Percentiles rank a stretch among this genome's conserved stretches.
phyloP scores from a whole-genome alignment of 495 filamentous ascomycete genomes.

The Penicillium waksmanii region DNA sequence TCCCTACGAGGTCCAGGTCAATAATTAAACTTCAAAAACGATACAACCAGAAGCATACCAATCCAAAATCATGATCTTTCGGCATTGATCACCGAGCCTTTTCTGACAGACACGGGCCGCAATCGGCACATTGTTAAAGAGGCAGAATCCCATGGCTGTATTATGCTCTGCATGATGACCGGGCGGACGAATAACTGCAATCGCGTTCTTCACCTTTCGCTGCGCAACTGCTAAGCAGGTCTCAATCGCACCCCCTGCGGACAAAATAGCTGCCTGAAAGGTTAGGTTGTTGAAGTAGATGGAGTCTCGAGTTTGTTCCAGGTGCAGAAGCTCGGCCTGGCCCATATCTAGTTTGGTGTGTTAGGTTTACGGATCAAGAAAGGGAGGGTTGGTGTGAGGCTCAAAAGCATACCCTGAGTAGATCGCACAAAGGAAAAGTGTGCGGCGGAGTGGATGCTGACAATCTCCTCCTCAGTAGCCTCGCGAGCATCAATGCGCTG shows the following conservation, averaged over 20 bases:
- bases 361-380: slow-evolving; percentile 11
- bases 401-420: slow-evolving; percentile 49
- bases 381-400: slow-evolving; percentile 7
- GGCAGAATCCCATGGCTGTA: slow-evolving; percentile 87
- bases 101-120: slow-evolving; percentile 81
- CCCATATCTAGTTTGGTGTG: slow-evolving; percentile 42
- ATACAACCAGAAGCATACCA: slow-evolving; percentile 68
- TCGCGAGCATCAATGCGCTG: slow-evolving; percentile 74
- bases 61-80: slow-evolving; percentile 90
- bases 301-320: slow-evolving; percentile 74
- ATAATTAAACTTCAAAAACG: background rate
- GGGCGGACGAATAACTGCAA: slow-evolving; percentile 91
- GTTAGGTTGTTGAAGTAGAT: slow-evolving; percentile 87
- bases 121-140: slow-evolving; percentile 96
- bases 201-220: slow-evolving; percentile 85
- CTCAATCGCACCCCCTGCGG: slow-evolving; percentile 94
- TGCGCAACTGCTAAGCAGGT: slow-evolving; percentile 82
- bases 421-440: slow-evolving; percentile 79
- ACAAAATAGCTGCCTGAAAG: slow-evolving; percentile 76
- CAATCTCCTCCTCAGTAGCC: slow-evolving; percentile 77
- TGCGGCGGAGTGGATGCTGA: slow-evolving; percentile 69
- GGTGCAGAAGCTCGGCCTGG: slow-evolving; percentile 64
- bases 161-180: slow-evolving; percentile 93
- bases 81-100: slow-evolving; percentile 73
- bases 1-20: slow-evolving; percentile 51